Percentiles rank a stretch among this genome's conserved stretches.
Evolutionary conservation across 495 filamentous ascomycete species (phyloP).

Genomic region (Aspergillus sclerotioniger): DNA sequence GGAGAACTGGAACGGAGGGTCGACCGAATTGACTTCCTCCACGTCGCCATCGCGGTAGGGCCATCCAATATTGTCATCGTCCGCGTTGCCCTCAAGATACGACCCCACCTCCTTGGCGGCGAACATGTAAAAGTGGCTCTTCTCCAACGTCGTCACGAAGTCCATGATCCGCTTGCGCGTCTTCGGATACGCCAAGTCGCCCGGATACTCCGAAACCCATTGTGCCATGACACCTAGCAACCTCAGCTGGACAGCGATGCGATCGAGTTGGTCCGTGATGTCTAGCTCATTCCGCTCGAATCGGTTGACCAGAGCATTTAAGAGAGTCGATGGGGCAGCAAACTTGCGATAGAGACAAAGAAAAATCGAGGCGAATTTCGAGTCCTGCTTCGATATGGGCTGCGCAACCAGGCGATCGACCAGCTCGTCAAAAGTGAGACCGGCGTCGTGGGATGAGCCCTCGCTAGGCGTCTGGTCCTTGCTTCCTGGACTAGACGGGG

Average conservation of each 20-base stretch:
- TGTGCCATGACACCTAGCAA: constrained; percentile 80
- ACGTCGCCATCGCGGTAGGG: constrained; percentile 62
- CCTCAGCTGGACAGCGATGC: constrained; percentile 74
- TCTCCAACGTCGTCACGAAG: constrained; percentile 67
- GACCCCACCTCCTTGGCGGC: constrained; percentile 78
- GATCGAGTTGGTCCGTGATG: constrained; percentile 60
- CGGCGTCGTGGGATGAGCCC: constrained; percentile 44
- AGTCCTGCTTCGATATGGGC: constrained; percentile 79
- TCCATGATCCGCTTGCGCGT: constrained; percentile 67
- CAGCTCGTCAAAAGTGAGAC: constrained; percentile 80
- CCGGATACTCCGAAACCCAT: constrained; percentile 89
- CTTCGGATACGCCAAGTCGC: constrained; percentile 81
- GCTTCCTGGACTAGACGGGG: constrained; percentile 32
- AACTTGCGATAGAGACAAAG: constrained; percentile 96
- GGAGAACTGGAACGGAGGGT: constrained; percentile 41
- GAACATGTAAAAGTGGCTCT: constrained; percentile 71
- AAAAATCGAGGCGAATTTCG: constrained; percentile 82
- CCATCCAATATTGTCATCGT: constrained; percentile 84
- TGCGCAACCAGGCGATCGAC: constrained; percentile 80
- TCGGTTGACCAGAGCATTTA: constrained; percentile 68
- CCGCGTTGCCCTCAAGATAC: constrained; percentile 59
- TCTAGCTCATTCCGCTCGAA: constrained; percentile 67
- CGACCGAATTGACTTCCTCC: constrained; percentile 36
- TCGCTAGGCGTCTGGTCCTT: constrained; percentile 38
- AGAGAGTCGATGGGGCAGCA: constrained; percentile 71